Evolutionary conservation across 192 early-diverging fungal species (phyloP).

Genomic region (Linnemannia schmuckeri): DNA sequence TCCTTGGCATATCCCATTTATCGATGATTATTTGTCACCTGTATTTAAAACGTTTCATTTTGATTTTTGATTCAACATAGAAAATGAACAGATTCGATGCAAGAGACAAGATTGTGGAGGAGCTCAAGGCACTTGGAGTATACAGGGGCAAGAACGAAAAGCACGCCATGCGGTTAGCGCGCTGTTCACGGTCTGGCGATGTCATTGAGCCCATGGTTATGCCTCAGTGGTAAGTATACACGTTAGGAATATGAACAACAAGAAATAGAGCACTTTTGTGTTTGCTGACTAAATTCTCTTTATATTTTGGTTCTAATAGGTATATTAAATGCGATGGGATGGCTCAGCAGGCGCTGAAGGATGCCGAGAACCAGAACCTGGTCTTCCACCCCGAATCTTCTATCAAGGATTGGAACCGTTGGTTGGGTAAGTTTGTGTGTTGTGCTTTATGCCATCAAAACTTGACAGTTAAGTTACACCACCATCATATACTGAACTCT

Average conservation of each 20-base stretch:
- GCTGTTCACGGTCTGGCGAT: slow-evolving; percentile 88
- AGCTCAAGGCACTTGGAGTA: slow-evolving; percentile 71
- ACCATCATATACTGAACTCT: background rate
- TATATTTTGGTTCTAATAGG: slow-evolving; percentile 24
- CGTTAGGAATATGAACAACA: background rate
- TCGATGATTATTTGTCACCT: background rate
- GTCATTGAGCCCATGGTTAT: slow-evolving; percentile 95
- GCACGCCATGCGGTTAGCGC: slow-evolving; percentile 80
- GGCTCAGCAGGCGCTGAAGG: slow-evolving; percentile 75
- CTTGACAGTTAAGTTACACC: background rate
- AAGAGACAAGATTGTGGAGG: slow-evolving; percentile 75
- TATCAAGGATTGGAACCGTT: slow-evolving; percentile 87
- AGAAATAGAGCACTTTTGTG: background rate
- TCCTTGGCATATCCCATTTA: background rate
- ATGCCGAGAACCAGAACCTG: slow-evolving; percentile 74
- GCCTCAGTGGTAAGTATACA: slow-evolving; percentile 86
- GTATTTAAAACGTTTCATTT: background rate
- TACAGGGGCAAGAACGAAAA: slow-evolving; percentile 86
- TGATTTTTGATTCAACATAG: slow-evolving; percentile 48
- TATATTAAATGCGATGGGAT: slow-evolving; percentile 88
- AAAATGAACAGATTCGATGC: slow-evolving; percentile 88
- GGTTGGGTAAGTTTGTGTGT: slow-evolving; percentile 73
- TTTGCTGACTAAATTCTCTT: background rate
- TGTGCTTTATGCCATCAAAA: background rate
- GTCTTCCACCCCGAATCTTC: slow-evolving; percentile 80